Evolutionary conservation across 1,284 basidiomycete genomes (phyloP), one percentile per base, ranked within the genome.

Genomic region (Boletus mariae): DNA sequence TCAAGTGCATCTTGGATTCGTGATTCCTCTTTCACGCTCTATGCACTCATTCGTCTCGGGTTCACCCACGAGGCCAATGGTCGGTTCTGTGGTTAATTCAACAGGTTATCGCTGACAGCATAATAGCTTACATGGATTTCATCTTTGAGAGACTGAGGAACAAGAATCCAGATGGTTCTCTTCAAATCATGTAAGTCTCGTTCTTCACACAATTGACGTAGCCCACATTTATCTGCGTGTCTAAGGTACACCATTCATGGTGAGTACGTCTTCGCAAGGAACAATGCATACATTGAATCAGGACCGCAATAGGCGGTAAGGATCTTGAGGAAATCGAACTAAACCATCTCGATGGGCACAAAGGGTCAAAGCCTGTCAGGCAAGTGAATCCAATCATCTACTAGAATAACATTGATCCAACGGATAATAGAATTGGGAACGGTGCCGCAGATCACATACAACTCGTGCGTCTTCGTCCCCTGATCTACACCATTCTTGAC

Each of bases 371-470:
- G 57, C 87, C 87, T 38, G 88, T 90, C 12, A 77, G 81, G 80
- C 74, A 57, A 31, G 73, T 6, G 1, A 38, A 26, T 25, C 32
- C 11, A 17, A 12, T 1, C 10, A 13, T 47, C 13, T n/a, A 47
- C 32, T 26, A 12, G 23, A 38, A 23, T 35, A 23, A 43, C 23
- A 15, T 32, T 55, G 38, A 60, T 43, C 5, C 26, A 5, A 3
- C 17, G 17, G 29, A 15, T 20, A 9, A 46, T 46, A 83, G 92
- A 15, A 92, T 95, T 56, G 92, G 92, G 2, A 94, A 94, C 66
- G 92, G 92, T 5, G 92, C 91, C 1, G 92, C 90, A 2, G 87
- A 94, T 65, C 93, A 96, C 69, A 67, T 94, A 3, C 93, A 96
- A 63, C 72, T 96, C 57, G 90, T 92, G 54, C 56, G 82, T 68